phyloP scores from a whole-genome alignment of 371 early-diverging fungal species.

The Lichtheimia ornata region DNA sequence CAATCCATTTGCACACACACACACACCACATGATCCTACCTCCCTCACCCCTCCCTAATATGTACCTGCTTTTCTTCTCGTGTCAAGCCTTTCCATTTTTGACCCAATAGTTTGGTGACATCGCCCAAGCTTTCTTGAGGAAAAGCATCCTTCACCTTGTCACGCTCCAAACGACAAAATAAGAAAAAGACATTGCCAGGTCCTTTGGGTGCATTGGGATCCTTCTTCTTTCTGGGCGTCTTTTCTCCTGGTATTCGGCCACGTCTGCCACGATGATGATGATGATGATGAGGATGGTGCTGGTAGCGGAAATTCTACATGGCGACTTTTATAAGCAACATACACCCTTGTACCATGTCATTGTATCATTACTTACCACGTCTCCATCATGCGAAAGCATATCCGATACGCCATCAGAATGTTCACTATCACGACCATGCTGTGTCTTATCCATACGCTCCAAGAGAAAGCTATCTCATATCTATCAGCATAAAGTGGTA shows the following conservation, averaged over 20 bases:
- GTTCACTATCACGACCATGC: slow-evolving; percentile 22
- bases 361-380: slow-evolving; percentile 5
- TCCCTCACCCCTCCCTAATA: neutral
- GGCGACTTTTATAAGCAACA: no score
- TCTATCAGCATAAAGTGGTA: no score
- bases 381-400: slow-evolving; percentile 24
- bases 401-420: slow-evolving; percentile 17
- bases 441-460: slow-evolving; percentile 32
- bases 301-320: neutral
- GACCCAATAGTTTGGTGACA: slow-evolving; percentile 50
- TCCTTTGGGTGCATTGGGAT: slow-evolving; percentile 71
- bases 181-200: slow-evolving; percentile 70
- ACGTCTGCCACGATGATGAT: slow-evolving; percentile 1
- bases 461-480: slow-evolving; percentile 17
- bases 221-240: slow-evolving; percentile 47
- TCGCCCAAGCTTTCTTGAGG: slow-evolving; percentile 54
- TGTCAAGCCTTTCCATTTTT: slow-evolving; percentile 51
- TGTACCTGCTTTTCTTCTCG: slow-evolving; percentile 57
- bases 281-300: neutral
- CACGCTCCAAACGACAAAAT: slow-evolving; percentile 59
- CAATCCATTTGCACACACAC: neutral
- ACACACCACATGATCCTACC: neutral
- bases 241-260: slow-evolving; percentile 20
- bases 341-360: no score
- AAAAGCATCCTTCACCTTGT: slow-evolving; percentile 58